Percentiles rank a stretch among this genome's conserved stretches.
These are phyloP conservation scores for Dryas octopetala DNA, from an alignment of 306 rosid species.

Conservation along the genomic window DNA sequence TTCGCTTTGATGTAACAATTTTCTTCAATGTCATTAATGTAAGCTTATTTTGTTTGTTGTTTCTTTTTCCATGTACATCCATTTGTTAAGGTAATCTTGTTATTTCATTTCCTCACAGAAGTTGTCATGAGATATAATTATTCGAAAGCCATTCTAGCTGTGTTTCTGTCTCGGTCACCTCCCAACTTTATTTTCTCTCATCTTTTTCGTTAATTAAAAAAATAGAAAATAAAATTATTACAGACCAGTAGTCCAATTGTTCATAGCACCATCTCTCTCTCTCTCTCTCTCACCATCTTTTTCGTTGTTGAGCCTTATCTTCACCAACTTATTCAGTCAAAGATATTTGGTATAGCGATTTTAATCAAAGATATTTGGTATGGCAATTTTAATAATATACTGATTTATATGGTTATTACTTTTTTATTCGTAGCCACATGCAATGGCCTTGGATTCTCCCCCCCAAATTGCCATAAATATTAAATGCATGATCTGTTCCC, in stretches of 20 bases:
- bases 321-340: not conserved
- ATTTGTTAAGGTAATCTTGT: not conserved
- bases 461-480: not conserved
- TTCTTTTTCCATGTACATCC: not conserved
- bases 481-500: too few species aligned
- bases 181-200: too few species aligned
- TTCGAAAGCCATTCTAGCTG: too few species aligned
- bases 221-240: too few species aligned
- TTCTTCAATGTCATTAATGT: not conserved
- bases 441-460: slow-evolving; percentile 29
- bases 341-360: not conserved
- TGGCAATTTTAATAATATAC: not conserved
- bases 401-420: not conserved
- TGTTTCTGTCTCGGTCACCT: too few species aligned
- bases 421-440: not conserved
- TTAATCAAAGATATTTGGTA: not conserved
- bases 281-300: too few species aligned
- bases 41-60: not conserved
- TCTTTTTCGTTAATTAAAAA: too few species aligned
- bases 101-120: not conserved
- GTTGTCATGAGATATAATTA: too few species aligned
- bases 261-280: too few species aligned
- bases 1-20: slow-evolving; percentile 48
- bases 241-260: not conserved
- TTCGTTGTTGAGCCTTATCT: too few species aligned